Evolutionary conservation across 495 filamentous ascomycete genomes (phyloP).

Genomic region (Penicillium malachiteum): DNA sequence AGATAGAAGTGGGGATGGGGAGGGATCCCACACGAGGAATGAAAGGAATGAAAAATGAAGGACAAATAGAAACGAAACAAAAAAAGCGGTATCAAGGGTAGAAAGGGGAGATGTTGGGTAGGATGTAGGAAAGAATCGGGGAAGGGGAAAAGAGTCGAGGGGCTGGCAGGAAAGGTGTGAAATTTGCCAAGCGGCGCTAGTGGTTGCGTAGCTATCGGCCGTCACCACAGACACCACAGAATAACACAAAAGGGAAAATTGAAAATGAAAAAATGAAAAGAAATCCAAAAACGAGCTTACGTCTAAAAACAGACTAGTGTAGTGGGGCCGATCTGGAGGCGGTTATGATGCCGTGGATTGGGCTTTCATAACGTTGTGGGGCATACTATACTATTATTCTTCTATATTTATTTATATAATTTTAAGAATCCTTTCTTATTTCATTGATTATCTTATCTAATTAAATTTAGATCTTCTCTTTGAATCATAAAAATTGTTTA

Average conservation of each 20-base stretch:
- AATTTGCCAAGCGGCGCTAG: conserved; percentile 48
- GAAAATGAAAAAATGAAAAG: conserved; percentile 23
- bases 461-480: no score
- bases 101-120: conserved; percentile 8
- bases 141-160: conserved; percentile 45
- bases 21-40: conserved; percentile 6
- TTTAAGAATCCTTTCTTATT: neutral
- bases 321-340: conserved; percentile 45
- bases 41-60: conserved; percentile 15
- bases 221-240: conserved; percentile 26
- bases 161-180: conserved; percentile 47
- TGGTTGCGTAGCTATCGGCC: conserved; percentile 48
- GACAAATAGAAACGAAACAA: conserved; percentile 14
- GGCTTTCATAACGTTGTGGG: conserved; percentile 6
- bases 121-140: conserved; percentile 18
- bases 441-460: no score
- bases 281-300: conserved; percentile 29
- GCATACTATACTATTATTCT: neutral
- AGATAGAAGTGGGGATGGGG: conserved; percentile 3
- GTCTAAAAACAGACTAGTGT: conserved; percentile 38
- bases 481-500: no score
- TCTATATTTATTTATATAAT: neutral
- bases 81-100: neutral
- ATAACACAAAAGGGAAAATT: conserved; percentile 18
- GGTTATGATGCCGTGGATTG: conserved; percentile 18